These are phyloP conservation scores for Eucommia ulmoides DNA, from an alignment of 257 asterid species.

Conservation along the genomic window DNA sequence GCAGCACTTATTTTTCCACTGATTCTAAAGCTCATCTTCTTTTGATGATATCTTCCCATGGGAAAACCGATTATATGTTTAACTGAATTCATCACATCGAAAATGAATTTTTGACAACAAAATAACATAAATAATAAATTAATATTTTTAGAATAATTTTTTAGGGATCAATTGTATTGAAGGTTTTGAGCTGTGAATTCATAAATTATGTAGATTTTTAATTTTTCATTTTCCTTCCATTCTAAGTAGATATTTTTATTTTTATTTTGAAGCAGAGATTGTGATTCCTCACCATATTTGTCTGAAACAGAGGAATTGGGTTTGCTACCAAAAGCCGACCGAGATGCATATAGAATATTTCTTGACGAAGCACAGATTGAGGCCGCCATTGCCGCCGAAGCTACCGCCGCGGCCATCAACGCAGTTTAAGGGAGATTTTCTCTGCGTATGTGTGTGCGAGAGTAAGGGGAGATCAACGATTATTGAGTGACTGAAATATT, in stretches of 20 bases:
- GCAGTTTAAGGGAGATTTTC: too few species aligned
- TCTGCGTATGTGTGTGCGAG: too few species aligned
- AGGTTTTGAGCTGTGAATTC: neutral
- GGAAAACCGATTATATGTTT: conserved; percentile 31
- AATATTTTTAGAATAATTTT: neutral
- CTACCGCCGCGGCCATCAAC: conserved; percentile 22
- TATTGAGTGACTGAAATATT: too few species aligned
- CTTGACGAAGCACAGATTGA: conserved; percentile 36
- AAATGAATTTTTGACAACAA: neutral
- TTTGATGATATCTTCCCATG: conserved; percentile 12
- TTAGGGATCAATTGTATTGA: neutral
- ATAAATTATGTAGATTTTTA: neutral
- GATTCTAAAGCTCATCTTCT: conserved; percentile 20
- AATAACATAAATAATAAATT: neutral
- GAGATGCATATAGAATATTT: conserved; percentile 16
- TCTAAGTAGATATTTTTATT: neutral
- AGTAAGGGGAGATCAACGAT: too few species aligned
- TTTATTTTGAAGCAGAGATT: conserved; percentile 1
- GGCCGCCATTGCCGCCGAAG: conserved; percentile 34
- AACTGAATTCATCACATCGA: conserved; percentile 22
- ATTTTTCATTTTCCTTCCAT: neutral
- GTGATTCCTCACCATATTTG: conserved; percentile 10
- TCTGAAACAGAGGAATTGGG: conserved; percentile 9
- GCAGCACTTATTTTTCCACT: conserved; percentile 29
- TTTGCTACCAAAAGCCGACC: conserved; percentile 16